Evolutionary conservation across 2,329 filamentous ascomycete species (phyloP), one percentile per base, ranked within the genome.

Genomic region (Colletotrichum sublineola): DNA sequence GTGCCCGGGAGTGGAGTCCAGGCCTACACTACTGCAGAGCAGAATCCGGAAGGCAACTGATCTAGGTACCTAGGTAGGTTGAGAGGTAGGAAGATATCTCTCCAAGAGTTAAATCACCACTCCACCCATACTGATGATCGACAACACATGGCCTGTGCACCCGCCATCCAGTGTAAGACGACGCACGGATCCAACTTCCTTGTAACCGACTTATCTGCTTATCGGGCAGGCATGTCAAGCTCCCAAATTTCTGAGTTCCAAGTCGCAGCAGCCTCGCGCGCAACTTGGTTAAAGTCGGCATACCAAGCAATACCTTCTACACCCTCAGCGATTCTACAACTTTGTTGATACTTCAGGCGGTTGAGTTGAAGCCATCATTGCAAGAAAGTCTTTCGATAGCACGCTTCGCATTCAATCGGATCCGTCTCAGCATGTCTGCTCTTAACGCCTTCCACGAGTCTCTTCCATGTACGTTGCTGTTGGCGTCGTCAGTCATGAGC

Each of bases 391-490:
- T 42, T 14, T 15, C 1, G 20, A 20, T 40, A 38, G 11, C 15
- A n/a, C 11, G 15, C 20, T 36, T 33, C 36, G 11, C n/a, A 31
- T 67, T 38, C 52, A 3, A 33, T 29, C 20, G n/a, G 46, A 48
- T 12, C 20, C n/a, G 46, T n/a, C 8, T 55, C 71, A 77, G 20
- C 61, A 79, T 79, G 77, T 75, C 74, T 36, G 58, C 77, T 52
- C 79, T 81, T 62, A 75, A 75, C 65, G 83, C 82, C 64, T 84
- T 92, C 74, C 92, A 95, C 83, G 93, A 96, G 80, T 94, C 93
- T 31, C 90, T 97, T 31, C 93, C 94, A 61, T 96, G 93, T 95
- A 88, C 76, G 89, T 61, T 63, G n/a, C 73, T 66, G 74, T 76
- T 68, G 75, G 66, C 44, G 76, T 33, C 38, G 29, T 71, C 48